Evolutionary conservation across 1,139 yeast species (phyloP).

Genomic region (Barnettozyma hawaiiensis): DNA sequence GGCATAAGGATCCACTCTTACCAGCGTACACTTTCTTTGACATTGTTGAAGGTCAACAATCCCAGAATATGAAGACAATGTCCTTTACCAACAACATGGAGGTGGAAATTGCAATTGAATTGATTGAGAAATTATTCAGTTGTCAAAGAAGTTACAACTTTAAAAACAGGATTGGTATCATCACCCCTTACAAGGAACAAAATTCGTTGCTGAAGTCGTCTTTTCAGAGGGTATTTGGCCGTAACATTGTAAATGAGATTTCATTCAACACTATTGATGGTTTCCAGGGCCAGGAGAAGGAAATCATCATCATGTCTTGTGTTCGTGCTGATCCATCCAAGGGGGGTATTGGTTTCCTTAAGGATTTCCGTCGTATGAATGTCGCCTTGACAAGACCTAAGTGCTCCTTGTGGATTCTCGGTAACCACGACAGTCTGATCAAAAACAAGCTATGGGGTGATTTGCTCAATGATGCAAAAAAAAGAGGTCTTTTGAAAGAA

Average conservation of each 20-base stretch:
- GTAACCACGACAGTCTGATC: conserved; percentile 59
- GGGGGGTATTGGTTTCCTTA: conserved; percentile 74
- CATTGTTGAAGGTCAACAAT: conserved; percentile 59
- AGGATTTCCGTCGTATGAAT: conserved; percentile 90
- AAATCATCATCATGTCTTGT: conserved; percentile 88
- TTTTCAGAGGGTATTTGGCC: conserved; percentile 60
- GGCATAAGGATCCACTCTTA: conserved; percentile 61
- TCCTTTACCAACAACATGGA: conserved; percentile 70
- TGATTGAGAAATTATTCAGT: conserved; percentile 51
- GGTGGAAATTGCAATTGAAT: conserved; percentile 64
- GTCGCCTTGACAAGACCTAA: conserved; percentile 94
- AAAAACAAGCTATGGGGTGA: conserved; percentile 66
- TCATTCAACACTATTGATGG: conserved; percentile 97
- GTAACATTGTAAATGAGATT: conserved; percentile 53
- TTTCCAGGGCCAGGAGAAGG: conserved; percentile 97
- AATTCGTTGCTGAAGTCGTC: conserved; percentile 50
- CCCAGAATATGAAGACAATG: conserved; percentile 53
- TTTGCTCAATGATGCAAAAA: conserved; percentile 56
- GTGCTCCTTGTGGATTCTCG: conserved; percentile 88
- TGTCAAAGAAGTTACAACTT: conserved; percentile 50
- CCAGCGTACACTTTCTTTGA: conserved; percentile 80
- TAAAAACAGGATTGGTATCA: conserved; percentile 75
- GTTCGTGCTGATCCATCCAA: conserved; percentile 69
- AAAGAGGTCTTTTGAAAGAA: conserved; percentile 35
- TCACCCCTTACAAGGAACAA: conserved; percentile 94